phyloP scores from a whole-genome alignment of 2,329 filamentous ascomycete genomes.

The Orbilia javanica region DNA sequence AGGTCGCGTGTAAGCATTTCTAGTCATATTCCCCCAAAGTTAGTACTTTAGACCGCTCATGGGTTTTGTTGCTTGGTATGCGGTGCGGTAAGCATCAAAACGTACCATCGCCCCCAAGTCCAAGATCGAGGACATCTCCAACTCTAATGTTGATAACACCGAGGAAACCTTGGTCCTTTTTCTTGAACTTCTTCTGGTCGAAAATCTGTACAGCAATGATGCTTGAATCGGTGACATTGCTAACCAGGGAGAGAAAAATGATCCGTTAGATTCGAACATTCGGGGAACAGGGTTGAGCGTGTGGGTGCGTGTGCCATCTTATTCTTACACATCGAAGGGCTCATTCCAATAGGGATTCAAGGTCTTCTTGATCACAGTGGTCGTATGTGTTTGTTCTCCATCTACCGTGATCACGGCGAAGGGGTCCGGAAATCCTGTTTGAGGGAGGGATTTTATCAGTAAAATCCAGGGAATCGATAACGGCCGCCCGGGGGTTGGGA shows the following conservation, averaged over 20 bases:
- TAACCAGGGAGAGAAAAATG: slow-evolving; percentile 65
- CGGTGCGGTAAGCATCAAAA: slow-evolving; percentile 55
- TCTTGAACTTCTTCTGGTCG: slow-evolving; percentile 99
- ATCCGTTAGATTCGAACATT: slow-evolving; percentile 39
- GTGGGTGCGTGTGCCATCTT: background rate
- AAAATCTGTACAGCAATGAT: slow-evolving; percentile 98
- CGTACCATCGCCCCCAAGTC: slow-evolving; percentile 89
- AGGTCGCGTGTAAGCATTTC: slow-evolving; percentile 98
- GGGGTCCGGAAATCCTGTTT: slow-evolving; percentile 90
- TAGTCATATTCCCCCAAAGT: slow-evolving; percentile 61
- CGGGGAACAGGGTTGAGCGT: background rate
- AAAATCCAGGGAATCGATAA: slow-evolving; percentile 22
- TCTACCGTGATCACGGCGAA: slow-evolving; percentile 97
- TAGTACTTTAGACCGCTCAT: background rate
- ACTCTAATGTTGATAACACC: slow-evolving; percentile 98
- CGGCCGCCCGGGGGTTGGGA: slow-evolving; percentile 35
- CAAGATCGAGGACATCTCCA: slow-evolving; percentile 91
- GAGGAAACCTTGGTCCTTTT: slow-evolving; percentile 99
- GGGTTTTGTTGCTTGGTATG: background rate
- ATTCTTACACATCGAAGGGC: slow-evolving; percentile 89
- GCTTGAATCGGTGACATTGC: slow-evolving; percentile 91
- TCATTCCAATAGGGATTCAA: slow-evolving; percentile 99
- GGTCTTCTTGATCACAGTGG: slow-evolving; percentile 94
- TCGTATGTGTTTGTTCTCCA: slow-evolving; percentile 98
- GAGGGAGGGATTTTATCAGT: slow-evolving; percentile 9